A percentile compares a stretch with the other conserved stretches of the same genome.
Conservation (phyloP, 176 grass and related monocot genomes). For the Juncus inflexus region DNA sequence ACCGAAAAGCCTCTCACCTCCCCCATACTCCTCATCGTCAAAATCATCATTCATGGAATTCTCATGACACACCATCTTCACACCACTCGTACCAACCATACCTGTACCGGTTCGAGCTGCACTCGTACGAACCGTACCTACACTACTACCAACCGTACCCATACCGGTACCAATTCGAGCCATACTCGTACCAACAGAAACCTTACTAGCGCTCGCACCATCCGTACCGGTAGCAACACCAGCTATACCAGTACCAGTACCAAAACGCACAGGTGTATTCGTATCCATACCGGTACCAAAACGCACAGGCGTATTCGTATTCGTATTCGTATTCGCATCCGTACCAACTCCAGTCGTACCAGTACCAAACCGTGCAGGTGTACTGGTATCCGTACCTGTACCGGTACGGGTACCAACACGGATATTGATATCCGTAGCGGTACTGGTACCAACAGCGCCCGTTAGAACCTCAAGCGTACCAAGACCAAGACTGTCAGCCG, state of each 20-base stretch:
- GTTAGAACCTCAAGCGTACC: slow-evolving; percentile 31
- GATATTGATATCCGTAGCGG: not conserved
- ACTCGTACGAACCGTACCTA: slow-evolving; percentile 12
- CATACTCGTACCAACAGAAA: not conserved
- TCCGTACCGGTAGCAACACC: no score
- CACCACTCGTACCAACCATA: slow-evolving; percentile 1
- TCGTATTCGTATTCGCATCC: no score
- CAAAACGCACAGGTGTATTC: no score
- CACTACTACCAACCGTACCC: not conserved
- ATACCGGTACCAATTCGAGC: not conserved
- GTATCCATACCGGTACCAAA: no score
- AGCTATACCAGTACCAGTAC: no score
- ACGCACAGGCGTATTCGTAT: no score
- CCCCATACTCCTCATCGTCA: slow-evolving; percentile 42
- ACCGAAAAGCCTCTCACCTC: slow-evolving; percentile 34
- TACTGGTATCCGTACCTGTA: slow-evolving; percentile 32
- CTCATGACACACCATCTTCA: slow-evolving; percentile 39
- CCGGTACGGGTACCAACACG: slow-evolving; percentile 26
- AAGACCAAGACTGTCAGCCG: slow-evolving; percentile 33
- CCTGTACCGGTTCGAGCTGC: slow-evolving; percentile 2
- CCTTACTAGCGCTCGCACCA: slow-evolving; percentile 2
- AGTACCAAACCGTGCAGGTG: slow-evolving; percentile 24
- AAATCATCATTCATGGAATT: slow-evolving; percentile 50
- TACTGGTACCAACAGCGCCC: slow-evolving; percentile 19
- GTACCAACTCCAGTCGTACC: slow-evolving; percentile 30